Base-by-base conservation (phyloP, 306 rosid species). In the Psophocarpus tetragonolobus region DNA sequence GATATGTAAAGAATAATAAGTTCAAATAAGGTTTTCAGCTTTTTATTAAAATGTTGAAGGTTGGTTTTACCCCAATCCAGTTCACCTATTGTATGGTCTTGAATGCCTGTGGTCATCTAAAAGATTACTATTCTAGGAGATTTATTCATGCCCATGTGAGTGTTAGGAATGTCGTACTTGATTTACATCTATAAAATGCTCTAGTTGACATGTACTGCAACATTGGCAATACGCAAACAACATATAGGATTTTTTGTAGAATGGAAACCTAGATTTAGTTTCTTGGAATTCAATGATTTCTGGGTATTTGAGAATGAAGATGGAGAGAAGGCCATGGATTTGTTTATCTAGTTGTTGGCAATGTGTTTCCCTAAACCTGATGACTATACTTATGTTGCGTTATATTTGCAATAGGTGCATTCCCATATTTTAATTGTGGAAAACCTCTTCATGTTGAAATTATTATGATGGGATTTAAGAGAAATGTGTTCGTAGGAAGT, bases 281-380 rank as follows among this genome's bases (percentile, higher is more conserved):
- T 84, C 98, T 18, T 92, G 97, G 97, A 94, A 94, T 84, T 88
- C 97, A 1, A 87, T 94, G 84, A 92, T 94, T 81, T 50, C 90
- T 44, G 98, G 98, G 45, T 92, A 68, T 83, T 75, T 47, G 87
- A 87, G 72, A 89, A 81, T 54, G 90, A 63, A 68, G 92, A 90
- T n/a, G 91, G 85, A 35, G 82, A 85, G 76, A 81, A 80, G 47
- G 89, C 98, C 27, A 76, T 92, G 87, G 7, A 56, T 62, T 41
- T 92, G 61, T 92, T 92, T 87, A 78, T 77, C 41, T 83, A 79
- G 76, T 75, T 92, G 68, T 84, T 32, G 72, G 44, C 39, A 68
- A 38, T 74, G 53, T 38, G 83, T 42, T 81, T 68, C 70, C 84
- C 83, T 50, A 82, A 85, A 68, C 93, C 93, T 2, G 97, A 92